Evolutionary conservation across 1,284 basidiomycete species (phyloP).

Genomic region (Ustilago tritici): DNA sequence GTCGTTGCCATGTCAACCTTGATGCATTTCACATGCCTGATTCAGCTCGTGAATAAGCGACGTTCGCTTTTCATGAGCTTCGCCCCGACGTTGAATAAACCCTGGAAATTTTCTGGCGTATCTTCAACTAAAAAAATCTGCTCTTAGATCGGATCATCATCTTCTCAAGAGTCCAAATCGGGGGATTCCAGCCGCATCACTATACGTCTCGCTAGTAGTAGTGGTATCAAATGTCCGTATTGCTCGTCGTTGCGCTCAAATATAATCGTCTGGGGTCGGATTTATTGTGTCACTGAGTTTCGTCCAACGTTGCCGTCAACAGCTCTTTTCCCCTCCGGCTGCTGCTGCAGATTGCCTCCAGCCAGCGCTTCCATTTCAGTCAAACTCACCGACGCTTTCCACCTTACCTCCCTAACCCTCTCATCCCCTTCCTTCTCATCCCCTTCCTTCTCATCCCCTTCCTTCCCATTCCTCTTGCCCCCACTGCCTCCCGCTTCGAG

Average conservation of each 20-base stretch:
- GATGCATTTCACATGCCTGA: too few species aligned
- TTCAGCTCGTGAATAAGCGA: too few species aligned
- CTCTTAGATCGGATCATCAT: too few species aligned
- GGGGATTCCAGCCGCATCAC: not conserved
- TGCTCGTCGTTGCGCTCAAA: not conserved
- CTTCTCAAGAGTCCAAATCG: too few species aligned
- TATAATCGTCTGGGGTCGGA: not conserved
- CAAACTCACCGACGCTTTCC: constrained; percentile 6
- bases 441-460: not conserved
- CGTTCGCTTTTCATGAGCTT: too few species aligned
- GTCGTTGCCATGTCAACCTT: too few species aligned
- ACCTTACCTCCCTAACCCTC: not conserved
- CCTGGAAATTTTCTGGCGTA: too few species aligned
- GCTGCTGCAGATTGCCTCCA: not conserved
- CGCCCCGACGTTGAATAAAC: too few species aligned
- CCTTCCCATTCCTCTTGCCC: not conserved
- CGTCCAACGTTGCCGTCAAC: not conserved
- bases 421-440: not conserved
- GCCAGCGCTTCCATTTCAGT: not conserved
- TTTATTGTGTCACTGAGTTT: not conserved
- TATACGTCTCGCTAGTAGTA: not conserved
- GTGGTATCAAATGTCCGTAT: not conserved
- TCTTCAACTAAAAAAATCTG: too few species aligned
- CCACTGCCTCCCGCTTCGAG: not conserved
- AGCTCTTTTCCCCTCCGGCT: not conserved